Percentiles rank a stretch among this genome's conserved stretches.
These are phyloP conservation scores for Fraxinus latifolia DNA, from an alignment of 305 asterid species.

Conservation along the genomic window DNA sequence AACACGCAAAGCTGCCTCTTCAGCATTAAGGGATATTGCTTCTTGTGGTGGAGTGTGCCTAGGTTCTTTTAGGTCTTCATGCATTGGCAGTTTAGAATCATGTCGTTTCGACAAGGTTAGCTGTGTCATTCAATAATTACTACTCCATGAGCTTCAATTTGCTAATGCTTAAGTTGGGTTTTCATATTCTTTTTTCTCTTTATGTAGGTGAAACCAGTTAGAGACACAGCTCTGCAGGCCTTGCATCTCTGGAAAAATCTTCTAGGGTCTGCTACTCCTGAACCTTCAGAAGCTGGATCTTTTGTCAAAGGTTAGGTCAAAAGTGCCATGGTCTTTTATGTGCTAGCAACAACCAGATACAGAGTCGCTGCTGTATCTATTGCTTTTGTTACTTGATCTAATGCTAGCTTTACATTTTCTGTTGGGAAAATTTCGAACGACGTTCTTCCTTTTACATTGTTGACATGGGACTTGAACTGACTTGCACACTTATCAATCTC, in stretches of 20 bases:
- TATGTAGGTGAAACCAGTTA: slow-evolving; percentile 84
- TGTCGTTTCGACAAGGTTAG: slow-evolving; percentile 95
- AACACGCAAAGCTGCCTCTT: slow-evolving; percentile 86
- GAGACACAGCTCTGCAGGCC: slow-evolving; percentile 89
- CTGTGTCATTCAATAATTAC: slow-evolving; percentile 16
- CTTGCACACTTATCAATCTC: background rate
- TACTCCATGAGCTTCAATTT: slow-evolving; percentile 20
- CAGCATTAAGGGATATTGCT: slow-evolving; percentile 84
- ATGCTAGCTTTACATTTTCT: background rate
- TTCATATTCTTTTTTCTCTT: slow-evolving; percentile 11
- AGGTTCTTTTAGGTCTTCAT: slow-evolving; percentile 61
- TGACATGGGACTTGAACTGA: background rate
- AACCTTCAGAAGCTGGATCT: slow-evolving; percentile 92
- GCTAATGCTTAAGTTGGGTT: slow-evolving; percentile 26
- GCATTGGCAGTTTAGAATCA: slow-evolving; percentile 71
- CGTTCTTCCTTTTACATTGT: background rate
- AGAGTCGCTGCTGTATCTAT: slow-evolving; percentile 5
- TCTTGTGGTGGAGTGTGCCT: slow-evolving; percentile 68
- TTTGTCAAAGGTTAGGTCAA: slow-evolving; percentile 62
- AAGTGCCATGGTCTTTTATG: slow-evolving; percentile 16
- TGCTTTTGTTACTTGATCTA: slow-evolving; percentile 1
- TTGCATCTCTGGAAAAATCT: slow-evolving; percentile 79
- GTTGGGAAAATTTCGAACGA: background rate
- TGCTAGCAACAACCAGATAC: slow-evolving; percentile 2
- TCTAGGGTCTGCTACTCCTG: slow-evolving; percentile 66